Percentiles rank a stretch among this genome's conserved stretches.
phyloP scores from a whole-genome alignment of 768 basidiomycete species.

The Amanita polypyramis region DNA sequence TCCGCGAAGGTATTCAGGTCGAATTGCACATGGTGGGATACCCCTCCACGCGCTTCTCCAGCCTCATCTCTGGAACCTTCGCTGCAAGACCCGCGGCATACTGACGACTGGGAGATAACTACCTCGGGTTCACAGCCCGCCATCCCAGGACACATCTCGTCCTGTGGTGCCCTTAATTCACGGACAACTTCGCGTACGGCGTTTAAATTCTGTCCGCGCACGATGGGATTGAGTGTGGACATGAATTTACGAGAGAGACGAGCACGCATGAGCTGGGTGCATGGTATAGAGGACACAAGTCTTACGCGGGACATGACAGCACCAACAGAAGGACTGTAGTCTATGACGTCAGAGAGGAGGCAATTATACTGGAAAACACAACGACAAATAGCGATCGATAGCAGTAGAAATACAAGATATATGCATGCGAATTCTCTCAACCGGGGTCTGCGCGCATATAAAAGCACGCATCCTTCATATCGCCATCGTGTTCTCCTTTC shows the following conservation, averaged over 20 bases:
- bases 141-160: background rate
- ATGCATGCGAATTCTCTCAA: background rate
- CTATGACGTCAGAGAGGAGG: background rate
- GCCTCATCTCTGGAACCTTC: background rate
- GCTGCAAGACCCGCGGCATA: background rate
- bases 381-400: background rate
- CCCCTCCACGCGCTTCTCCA: background rate
- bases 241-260: background rate
- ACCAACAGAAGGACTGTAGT: too few relatives aligned
- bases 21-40: background rate
- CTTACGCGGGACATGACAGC: background rate
- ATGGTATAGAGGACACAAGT: background rate
- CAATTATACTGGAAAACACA: background rate
- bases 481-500: slow-evolving; percentile 40
- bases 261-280: background rate
- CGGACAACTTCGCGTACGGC: background rate
- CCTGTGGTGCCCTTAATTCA: background rate
- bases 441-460: background rate
- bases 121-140: background rate
- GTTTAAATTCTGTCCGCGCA: slow-evolving; percentile 3
- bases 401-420: background rate
- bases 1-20: background rate
- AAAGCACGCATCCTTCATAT: background rate
- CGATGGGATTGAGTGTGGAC: background rate
- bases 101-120: background rate